phyloP scores from a whole-genome alignment of 2,329 filamentous ascomycete species.

The Mycogone perniciosa region DNA sequence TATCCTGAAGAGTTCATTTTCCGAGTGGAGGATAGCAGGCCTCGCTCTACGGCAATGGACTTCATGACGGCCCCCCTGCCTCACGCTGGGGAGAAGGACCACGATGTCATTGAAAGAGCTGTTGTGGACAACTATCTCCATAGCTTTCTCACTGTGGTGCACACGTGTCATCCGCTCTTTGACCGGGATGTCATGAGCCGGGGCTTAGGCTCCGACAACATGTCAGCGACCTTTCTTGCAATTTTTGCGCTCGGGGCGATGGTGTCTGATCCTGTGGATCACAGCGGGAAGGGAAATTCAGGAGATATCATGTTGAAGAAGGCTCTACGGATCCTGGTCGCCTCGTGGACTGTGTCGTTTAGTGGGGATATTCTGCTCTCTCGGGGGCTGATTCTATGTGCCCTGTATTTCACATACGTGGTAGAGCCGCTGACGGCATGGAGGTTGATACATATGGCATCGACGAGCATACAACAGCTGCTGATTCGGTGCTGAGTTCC shows the following conservation, averaged over 20 bases:
- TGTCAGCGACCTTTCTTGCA: slow-evolving; percentile 13
- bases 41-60: slow-evolving; percentile 4
- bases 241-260: slow-evolving; percentile 14
- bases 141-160: slow-evolving; percentile 9
- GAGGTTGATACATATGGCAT: slow-evolving; percentile 18
- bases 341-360: slow-evolving; percentile 14
- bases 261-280: slow-evolving; percentile 7
- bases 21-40: slow-evolving; percentile 7
- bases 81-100: neutral
- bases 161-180: slow-evolving; percentile 15
- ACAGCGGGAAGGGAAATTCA: slow-evolving; percentile 1
- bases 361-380: slow-evolving; percentile 10
- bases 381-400: slow-evolving; percentile 14
- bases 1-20: slow-evolving; percentile 16
- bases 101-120: neutral
- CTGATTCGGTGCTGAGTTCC: slow-evolving; percentile 10
- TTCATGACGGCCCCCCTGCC: slow-evolving; percentile 2
- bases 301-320: slow-evolving; percentile 10
- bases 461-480: slow-evolving; percentile 17
- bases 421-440: slow-evolving; percentile 17
- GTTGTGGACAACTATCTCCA: slow-evolving; percentile 10
- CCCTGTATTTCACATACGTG: slow-evolving; percentile 16
- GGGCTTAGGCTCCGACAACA: slow-evolving; percentile 6
- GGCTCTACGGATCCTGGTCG: slow-evolving; percentile 12
- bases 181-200: slow-evolving; percentile 11